phyloP scores from a whole-genome alignment of 176 grass and related monocot species.

The Saccharum officinarum region DNA sequence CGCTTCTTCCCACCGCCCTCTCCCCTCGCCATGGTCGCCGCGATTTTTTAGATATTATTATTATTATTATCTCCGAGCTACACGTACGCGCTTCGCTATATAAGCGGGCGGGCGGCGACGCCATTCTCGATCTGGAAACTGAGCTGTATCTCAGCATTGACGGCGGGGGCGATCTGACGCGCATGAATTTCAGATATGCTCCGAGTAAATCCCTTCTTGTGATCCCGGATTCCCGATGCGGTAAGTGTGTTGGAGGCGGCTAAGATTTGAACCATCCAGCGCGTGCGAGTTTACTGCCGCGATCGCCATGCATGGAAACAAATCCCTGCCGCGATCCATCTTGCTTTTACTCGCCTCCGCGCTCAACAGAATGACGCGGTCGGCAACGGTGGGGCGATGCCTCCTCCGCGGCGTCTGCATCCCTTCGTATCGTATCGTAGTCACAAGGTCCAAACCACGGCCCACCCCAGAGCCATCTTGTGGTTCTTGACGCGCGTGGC shows the following conservation, averaged over 20 bases:
- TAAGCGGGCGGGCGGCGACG: neutral
- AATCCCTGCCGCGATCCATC: neutral
- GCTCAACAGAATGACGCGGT: too few species aligned
- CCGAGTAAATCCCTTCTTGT: neutral
- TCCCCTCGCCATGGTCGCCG: slow-evolving; percentile 24
- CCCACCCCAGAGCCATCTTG: neutral
- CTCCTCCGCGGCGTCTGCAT: too few species aligned
- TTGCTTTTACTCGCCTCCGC: neutral
- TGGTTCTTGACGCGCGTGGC: neutral
- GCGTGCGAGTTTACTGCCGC: neutral
- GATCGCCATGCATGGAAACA: neutral
- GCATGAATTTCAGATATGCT: neutral
- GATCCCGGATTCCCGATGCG: neutral
- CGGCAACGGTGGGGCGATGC: too few species aligned
- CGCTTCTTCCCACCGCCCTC: slow-evolving; percentile 27
- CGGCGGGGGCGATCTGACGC: neutral
- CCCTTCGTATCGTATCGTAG: too few species aligned
- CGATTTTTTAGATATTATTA: too few species aligned
- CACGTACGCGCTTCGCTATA: neutral
- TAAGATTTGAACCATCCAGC: neutral
- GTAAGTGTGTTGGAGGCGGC: slow-evolving; percentile 7
- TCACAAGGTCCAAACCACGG: too few species aligned
- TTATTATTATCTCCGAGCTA: neutral
- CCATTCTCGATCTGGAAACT: slow-evolving; percentile 23
- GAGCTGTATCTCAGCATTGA: slow-evolving; percentile 45